Evolutionary conservation across 371 early-diverging fungal genomes (phyloP).

Genomic region (Capniomyces stellatus): DNA sequence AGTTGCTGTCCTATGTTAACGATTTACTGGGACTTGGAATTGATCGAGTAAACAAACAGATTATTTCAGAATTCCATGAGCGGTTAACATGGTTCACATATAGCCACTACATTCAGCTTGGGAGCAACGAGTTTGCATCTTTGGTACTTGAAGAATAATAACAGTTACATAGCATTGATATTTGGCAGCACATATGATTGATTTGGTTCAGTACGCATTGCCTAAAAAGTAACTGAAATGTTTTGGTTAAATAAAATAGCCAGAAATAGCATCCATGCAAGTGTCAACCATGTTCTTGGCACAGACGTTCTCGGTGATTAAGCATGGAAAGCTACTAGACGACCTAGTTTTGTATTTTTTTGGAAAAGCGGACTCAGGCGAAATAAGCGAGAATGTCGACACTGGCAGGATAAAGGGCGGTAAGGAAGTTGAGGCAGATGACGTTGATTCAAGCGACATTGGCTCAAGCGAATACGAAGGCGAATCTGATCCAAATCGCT

Average conservation of each 20-base stretch:
- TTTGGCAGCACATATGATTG: not conserved
- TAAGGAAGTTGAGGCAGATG: not conserved
- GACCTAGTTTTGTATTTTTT: slow-evolving; percentile 4
- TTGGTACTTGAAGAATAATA: too few relatives aligned
- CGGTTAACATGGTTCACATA: slow-evolving; percentile 16
- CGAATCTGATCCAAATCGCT: not conserved
- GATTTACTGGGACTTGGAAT: slow-evolving; percentile 30
- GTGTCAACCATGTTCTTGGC: slow-evolving; percentile 15
- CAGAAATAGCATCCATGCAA: slow-evolving; percentile 14
- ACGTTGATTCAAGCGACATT: too few relatives aligned
- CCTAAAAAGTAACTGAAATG: not conserved
- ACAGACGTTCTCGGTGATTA: slow-evolving; percentile 20
- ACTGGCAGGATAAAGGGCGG: not conserved
- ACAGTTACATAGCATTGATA: too few relatives aligned
- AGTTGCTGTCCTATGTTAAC: slow-evolving; percentile 34
- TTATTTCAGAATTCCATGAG: slow-evolving; percentile 13
- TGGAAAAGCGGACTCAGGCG: not conserved
- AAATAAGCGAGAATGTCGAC: not conserved
- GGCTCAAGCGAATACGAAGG: not conserved
- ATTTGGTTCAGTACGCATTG: not conserved
- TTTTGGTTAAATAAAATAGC: too few relatives aligned
- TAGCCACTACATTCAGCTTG: slow-evolving; percentile 14
- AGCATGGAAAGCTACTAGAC: slow-evolving; percentile 15
- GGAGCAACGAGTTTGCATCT: slow-evolving; percentile 15
- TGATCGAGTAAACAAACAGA: slow-evolving; percentile 24